A percentile compares a stretch with the other conserved stretches of the same genome.
Evolutionary conservation across 2,329 filamentous ascomycete genomes (phyloP).

Genomic region (Sphaerostilbella broomeana): DNA sequence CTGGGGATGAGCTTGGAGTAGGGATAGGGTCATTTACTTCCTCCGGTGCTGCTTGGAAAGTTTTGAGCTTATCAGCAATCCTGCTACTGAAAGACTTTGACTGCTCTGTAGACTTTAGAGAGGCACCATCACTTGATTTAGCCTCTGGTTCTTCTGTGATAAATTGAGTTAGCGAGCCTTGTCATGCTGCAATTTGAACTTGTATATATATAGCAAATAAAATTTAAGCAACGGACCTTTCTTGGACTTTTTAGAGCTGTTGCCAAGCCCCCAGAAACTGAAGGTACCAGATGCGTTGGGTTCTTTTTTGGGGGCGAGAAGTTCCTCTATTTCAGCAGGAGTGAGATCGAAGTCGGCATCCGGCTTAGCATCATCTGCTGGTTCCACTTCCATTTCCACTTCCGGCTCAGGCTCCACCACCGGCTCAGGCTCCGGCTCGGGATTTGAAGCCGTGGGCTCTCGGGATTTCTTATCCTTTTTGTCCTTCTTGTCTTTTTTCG

Average conservation of each 20-base stretch:
- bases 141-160: slow-evolving; percentile 21
- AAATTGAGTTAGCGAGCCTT: slow-evolving; percentile 45
- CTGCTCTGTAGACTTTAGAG: slow-evolving; percentile 38
- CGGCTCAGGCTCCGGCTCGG: slow-evolving; percentile 12
- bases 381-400: slow-evolving; percentile 10
- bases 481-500: slow-evolving; percentile 26
- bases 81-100: slow-evolving; percentile 42
- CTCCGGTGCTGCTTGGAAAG: slow-evolving; percentile 44
- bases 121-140: slow-evolving; percentile 22
- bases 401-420: slow-evolving; percentile 13
- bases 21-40: slow-evolving; percentile 31
- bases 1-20: slow-evolving; percentile 34
- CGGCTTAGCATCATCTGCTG: slow-evolving; percentile 12
- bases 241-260: slow-evolving; percentile 35
- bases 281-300: slow-evolving; percentile 38
- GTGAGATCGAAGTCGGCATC: slow-evolving; percentile 28
- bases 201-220: slow-evolving; percentile 24
- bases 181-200: too few relatives aligned
- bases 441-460: slow-evolving; percentile 11
- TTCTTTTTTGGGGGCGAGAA: slow-evolving; percentile 29
- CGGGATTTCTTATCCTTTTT: slow-evolving; percentile 21
- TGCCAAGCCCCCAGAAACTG: slow-evolving; percentile 51
- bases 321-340: slow-evolving; percentile 37
- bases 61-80: slow-evolving; percentile 51
- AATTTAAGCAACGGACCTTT: slow-evolving; percentile 30